phyloP scores from a whole-genome alignment of 371 early-diverging fungal species.

The Actinomortierella ambigua region DNA sequence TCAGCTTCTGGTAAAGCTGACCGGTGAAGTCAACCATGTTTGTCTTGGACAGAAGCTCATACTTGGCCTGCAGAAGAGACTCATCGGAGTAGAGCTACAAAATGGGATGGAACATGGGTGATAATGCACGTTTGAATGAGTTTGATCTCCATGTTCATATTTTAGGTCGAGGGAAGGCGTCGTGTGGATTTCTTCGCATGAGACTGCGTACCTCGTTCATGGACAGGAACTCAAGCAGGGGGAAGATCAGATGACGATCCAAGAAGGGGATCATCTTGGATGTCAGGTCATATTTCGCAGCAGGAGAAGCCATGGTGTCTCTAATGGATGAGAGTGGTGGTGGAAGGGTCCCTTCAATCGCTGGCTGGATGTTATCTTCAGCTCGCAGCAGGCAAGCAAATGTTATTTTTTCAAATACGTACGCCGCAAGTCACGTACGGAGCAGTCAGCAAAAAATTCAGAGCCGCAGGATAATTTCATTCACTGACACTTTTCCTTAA shows the following conservation, averaged over 20 bases:
- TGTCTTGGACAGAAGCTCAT: constrained; percentile 83
- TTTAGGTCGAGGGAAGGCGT: background rate
- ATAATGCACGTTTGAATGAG: background rate
- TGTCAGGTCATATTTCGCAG: constrained; percentile 78
- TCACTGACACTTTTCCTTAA: too few species aligned
- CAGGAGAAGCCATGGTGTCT: too few species aligned
- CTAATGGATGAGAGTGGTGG: too few species aligned
- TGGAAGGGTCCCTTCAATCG: too few species aligned
- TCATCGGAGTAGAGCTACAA: constrained; percentile 72
- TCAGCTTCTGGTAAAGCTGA: constrained; percentile 78
- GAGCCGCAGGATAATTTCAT: too few species aligned
- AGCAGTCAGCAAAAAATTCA: too few species aligned
- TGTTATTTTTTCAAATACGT: too few species aligned
- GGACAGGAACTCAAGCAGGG: constrained; percentile 85
- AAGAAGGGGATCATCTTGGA: constrained; percentile 83
- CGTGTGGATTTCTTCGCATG: background rate
- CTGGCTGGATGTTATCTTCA: too few species aligned
- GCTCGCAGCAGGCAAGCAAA: too few species aligned
- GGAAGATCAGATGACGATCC: constrained; percentile 92
- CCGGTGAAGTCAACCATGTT: constrained; percentile 93
- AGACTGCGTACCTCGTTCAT: constrained; percentile 68
- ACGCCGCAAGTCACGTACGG: too few species aligned
- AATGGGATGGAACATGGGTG: background rate
- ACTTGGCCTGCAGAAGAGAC: constrained; percentile 85
- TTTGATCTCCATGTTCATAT: too few species aligned